phyloP scores from a whole-genome alignment of 116 monocot genomes.

The Zostera marina region DNA sequence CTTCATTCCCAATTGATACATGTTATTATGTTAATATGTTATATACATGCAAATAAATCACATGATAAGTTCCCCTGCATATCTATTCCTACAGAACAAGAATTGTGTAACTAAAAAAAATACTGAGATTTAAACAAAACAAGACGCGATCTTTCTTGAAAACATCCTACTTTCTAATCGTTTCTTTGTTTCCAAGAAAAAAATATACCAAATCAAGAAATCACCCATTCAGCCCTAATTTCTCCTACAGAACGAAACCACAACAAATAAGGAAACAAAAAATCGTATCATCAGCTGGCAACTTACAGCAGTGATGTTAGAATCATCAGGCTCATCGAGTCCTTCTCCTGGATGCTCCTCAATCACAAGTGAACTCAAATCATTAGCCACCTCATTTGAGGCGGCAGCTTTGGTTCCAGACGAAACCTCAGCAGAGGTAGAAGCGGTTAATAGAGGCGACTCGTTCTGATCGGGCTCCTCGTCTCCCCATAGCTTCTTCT shows the following conservation, averaged over 20 bases:
- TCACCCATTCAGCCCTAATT: neutral
- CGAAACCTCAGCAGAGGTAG: neutral
- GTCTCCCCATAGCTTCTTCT: slow-evolving; percentile 7
- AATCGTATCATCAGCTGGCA: neutral
- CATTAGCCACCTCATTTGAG: neutral
- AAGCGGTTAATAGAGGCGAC: neutral
- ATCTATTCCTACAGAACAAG: too few species aligned
- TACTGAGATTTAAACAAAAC: neutral
- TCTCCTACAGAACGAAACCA: too few species aligned
- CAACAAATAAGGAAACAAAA: too few species aligned
- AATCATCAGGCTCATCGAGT: slow-evolving; percentile 63
- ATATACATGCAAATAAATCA: too few species aligned
- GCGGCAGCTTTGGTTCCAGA: neutral
- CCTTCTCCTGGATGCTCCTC: slow-evolving; percentile 22
- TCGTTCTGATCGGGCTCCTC: slow-evolving; percentile 7
- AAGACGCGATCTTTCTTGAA: neutral
- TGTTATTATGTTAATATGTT: too few species aligned
- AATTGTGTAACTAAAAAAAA: too few species aligned
- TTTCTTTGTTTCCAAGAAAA: too few species aligned
- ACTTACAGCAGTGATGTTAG: slow-evolving; percentile 61
- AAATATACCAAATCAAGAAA: neutral
- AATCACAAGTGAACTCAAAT: neutral
- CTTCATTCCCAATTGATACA: too few species aligned
- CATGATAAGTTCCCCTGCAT: too few species aligned
- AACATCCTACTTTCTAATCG: too few species aligned